phyloP scores from a whole-genome alignment of 2,329 filamentous ascomycete genomes.

The Aspergillus sergii region DNA sequence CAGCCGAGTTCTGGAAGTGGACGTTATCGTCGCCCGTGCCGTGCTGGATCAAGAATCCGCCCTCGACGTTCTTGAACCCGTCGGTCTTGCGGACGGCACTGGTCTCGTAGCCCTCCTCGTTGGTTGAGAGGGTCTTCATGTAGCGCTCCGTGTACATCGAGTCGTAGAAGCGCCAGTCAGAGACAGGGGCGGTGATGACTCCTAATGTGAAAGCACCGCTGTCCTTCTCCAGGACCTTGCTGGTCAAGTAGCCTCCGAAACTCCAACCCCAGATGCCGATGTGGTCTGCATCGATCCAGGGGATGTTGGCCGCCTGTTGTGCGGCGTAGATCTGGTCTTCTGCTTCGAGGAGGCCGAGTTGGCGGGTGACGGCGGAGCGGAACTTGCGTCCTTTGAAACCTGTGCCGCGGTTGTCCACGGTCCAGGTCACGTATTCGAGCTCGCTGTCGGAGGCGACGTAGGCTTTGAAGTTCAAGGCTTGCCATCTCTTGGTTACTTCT shows the following conservation, averaged over 20 bases:
- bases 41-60: constrained; percentile 65
- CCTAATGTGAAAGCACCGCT: constrained; percentile 64
- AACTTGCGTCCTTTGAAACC: constrained; percentile 66
- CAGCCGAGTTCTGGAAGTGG: constrained; percentile 69
- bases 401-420: constrained; percentile 69
- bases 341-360: constrained; percentile 65
- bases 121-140: constrained; percentile 65
- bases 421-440: constrained; percentile 68
- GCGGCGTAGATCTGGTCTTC: constrained; percentile 70
- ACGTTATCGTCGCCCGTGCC: constrained; percentile 72
- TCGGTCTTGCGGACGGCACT: constrained; percentile 60
- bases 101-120: constrained; percentile 62
- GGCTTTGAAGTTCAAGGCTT: constrained; percentile 58
- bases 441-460: constrained; percentile 70
- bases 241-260: constrained; percentile 67
- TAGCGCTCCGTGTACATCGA: constrained; percentile 72
- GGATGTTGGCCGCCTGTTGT: constrained; percentile 52
- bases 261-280: constrained; percentile 72
- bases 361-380: constrained; percentile 59
- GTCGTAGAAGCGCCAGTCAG: constrained; percentile 73
- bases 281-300: constrained; percentile 60
- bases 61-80: constrained; percentile 65
- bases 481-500: constrained; percentile 60
- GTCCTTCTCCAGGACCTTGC: constrained; percentile 67
- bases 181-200: constrained; percentile 66